These are phyloP conservation scores for Setaria viridis DNA, from an alignment of 202 grass and related monocot species.

Conservation along the genomic window DNA sequence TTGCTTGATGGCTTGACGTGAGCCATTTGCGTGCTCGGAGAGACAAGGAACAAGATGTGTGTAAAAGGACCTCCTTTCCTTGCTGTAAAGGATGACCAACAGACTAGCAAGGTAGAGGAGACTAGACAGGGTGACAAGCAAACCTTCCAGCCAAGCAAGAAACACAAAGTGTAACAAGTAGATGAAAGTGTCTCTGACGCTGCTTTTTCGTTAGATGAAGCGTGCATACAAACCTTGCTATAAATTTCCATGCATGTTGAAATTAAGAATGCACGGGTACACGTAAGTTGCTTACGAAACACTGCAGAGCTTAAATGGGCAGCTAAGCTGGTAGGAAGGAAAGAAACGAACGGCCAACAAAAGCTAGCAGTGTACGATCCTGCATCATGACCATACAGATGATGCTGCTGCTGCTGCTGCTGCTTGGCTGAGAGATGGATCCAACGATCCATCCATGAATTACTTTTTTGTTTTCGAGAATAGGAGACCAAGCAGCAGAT, in stretches of 20 bases:
- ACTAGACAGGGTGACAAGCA: too few species aligned
- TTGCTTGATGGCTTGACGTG: neutral
- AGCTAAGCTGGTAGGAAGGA: neutral
- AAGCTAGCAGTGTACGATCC: neutral
- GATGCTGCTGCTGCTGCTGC: too few species aligned
- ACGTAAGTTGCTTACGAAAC: neutral
- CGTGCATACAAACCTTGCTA: neutral
- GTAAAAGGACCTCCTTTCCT: neutral
- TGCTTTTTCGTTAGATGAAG: neutral
- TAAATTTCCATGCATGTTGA: neutral
- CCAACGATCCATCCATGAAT: too few species aligned
- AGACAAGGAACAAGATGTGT: neutral
- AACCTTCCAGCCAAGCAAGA: neutral
- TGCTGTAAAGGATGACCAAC: neutral
- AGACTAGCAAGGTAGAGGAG: too few species aligned
- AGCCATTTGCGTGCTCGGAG: slow-evolving; percentile 13
- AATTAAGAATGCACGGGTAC: neutral
- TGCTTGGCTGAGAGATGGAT: too few species aligned
- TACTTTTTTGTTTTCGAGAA: too few species aligned
- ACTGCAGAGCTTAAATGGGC: neutral
- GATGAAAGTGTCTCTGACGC: neutral
- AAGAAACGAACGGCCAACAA: neutral
- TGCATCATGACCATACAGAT: too few species aligned
- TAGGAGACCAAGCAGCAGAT: too few species aligned
- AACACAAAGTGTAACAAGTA: neutral